Conservation (phyloP, 371 early-diverging fungal species). For the Mortierella sp. region DNA sequence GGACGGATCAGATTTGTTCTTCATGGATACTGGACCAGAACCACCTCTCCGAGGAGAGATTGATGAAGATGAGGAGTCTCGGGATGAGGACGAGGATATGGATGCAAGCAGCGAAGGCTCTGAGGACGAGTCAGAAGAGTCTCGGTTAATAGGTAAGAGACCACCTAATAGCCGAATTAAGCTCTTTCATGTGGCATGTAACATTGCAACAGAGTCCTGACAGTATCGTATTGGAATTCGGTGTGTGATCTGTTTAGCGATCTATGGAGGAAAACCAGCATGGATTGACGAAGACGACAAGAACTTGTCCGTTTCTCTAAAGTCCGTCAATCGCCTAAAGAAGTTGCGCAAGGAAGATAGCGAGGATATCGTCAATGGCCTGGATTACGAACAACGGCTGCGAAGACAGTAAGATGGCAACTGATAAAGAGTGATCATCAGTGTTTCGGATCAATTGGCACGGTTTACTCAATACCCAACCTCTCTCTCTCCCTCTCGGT, state of each 20-base stretch:
- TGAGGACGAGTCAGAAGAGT: slow-evolving; percentile 7
- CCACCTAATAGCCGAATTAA: too few relatives aligned
- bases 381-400: slow-evolving; percentile 85
- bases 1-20: slow-evolving; percentile 39
- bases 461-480: neutral
- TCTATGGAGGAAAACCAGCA: slow-evolving; percentile 62
- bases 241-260: slow-evolving; percentile 6
- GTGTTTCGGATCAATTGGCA: slow-evolving; percentile 1
- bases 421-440: too few relatives aligned
- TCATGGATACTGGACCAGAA: slow-evolving; percentile 44
- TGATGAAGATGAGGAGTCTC: slow-evolving; percentile 29
- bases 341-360: slow-evolving; percentile 81
- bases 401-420: slow-evolving; percentile 73
- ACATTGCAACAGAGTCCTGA: too few relatives aligned
- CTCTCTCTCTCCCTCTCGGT: neutral
- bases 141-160: slow-evolving; percentile 8
- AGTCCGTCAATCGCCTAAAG: slow-evolving; percentile 68
- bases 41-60: slow-evolving; percentile 24
- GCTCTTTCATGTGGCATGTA: too few relatives aligned
- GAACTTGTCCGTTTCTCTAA: slow-evolving; percentile 73
- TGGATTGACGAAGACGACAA: slow-evolving; percentile 85
- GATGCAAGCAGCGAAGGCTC: slow-evolving; percentile 9
- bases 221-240: neutral
- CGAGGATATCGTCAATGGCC: slow-evolving; percentile 78
- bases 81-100: slow-evolving; percentile 14